Percentiles rank a stretch among this genome's conserved stretches.
Evolutionary conservation across 2,329 filamentous ascomycete genomes (phyloP).

Genomic region (Fusarium redolens): DNA sequence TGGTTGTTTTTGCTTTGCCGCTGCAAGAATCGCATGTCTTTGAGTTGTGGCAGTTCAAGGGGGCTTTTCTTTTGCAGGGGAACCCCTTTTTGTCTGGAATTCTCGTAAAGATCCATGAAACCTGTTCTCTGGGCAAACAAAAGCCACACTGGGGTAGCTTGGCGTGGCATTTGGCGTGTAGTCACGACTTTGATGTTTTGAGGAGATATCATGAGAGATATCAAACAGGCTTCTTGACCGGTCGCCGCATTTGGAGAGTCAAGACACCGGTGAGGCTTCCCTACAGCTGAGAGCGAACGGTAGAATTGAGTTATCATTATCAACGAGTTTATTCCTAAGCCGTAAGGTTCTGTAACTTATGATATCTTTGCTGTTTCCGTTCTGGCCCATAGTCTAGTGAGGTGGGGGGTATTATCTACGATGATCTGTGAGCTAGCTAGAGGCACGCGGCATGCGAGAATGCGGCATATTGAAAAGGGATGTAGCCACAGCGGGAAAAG

Average conservation of each 20-base stretch:
- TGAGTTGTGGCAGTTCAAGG: conserved; percentile 18
- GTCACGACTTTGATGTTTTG: background rate
- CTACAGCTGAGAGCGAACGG: background rate
- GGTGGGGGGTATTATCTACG: background rate
- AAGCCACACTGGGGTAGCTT: conserved; percentile 1
- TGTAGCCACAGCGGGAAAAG: background rate
- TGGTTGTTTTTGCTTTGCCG: background rate
- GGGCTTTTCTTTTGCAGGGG: background rate
- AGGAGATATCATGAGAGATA: background rate
- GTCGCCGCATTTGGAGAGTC: conserved; percentile 1
- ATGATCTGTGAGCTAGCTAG: conserved; percentile 1
- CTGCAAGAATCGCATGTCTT: conserved; percentile 9
- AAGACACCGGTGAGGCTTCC: conserved; percentile 17
- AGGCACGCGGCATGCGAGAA: background rate
- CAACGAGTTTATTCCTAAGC: background rate
- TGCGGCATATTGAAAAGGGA: conserved; percentile 9
- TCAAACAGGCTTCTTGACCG: conserved; percentile 4
- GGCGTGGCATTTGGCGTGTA: background rate
- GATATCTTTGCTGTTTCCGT: conserved; percentile 2
- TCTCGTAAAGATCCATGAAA: background rate
- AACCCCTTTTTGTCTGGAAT: conserved; percentile 6
- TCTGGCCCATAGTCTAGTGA: background rate
- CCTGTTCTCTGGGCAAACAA: background rate
- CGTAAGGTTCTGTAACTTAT: background rate
- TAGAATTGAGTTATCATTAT: conserved; percentile 15